These are phyloP conservation scores for Fusarium albidum DNA, from an alignment of 2,329 filamentous ascomycete genomes.

Conservation along the genomic window DNA sequence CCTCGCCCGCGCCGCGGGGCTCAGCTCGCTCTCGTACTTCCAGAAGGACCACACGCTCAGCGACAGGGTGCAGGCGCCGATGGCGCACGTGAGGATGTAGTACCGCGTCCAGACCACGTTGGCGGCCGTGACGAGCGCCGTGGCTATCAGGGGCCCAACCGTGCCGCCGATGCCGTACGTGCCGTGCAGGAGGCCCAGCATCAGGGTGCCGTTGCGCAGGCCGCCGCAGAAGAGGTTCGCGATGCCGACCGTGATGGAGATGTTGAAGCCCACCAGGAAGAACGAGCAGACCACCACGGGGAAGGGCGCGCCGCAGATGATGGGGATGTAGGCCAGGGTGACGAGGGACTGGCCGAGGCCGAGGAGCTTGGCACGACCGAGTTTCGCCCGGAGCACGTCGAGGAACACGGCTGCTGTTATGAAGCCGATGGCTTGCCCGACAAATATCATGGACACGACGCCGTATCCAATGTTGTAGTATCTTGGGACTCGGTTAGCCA, in stretches of 20 bases:
- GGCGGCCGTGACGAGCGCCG: slow-evolving; percentile 69
- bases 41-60: slow-evolving; percentile 74
- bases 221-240: slow-evolving; percentile 67
- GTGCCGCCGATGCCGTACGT: slow-evolving; percentile 72
- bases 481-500: slow-evolving; percentile 42
- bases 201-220: slow-evolving; percentile 60
- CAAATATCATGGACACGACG: slow-evolving; percentile 82
- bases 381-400: slow-evolving; percentile 66
- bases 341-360: slow-evolving; percentile 66
- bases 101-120: slow-evolving; percentile 73
- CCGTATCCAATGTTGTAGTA: slow-evolving; percentile 80
- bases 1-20: slow-evolving; percentile 46
- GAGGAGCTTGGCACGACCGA: slow-evolving; percentile 73
- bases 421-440: slow-evolving; percentile 80
- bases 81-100: slow-evolving; percentile 71
- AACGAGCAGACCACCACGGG: slow-evolving; percentile 72
- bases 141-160: slow-evolving; percentile 77
- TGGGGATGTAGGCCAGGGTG: slow-evolving; percentile 67
- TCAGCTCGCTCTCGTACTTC: slow-evolving; percentile 70
- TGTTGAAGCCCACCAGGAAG: slow-evolving; percentile 70
- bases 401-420: slow-evolving; percentile 75
- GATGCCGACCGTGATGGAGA: slow-evolving; percentile 64
- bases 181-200: slow-evolving; percentile 72
- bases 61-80: slow-evolving; percentile 64
- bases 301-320: slow-evolving; percentile 76